Conservation (phyloP, 2,329 filamentous ascomycete species). For the Dendrostoma leiphaemia region DNA sequence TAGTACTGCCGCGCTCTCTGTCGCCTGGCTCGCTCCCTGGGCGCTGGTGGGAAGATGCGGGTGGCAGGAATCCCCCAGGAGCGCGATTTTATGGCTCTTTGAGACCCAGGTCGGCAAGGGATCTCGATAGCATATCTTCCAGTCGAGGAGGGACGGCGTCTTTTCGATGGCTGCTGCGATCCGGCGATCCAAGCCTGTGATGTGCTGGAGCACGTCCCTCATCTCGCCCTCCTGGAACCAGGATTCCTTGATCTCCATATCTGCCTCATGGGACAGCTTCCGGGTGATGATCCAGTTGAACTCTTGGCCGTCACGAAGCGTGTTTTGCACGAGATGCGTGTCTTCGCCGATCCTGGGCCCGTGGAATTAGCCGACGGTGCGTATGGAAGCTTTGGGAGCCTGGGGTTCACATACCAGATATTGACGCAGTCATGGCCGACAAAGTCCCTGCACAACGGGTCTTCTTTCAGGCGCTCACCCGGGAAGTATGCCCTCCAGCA, state of each 20-base stretch:
- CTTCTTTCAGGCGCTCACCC: conserved; percentile 32
- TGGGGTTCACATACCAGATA: conserved; percentile 29
- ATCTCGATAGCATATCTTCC: conserved; percentile 54
- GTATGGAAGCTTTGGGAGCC: conserved; percentile 13
- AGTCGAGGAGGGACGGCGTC: conserved; percentile 46
- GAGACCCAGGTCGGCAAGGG: conserved; percentile 52
- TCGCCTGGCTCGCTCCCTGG: conserved; percentile 52
- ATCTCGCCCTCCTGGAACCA: conserved; percentile 48
- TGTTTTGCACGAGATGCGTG: conserved; percentile 43
- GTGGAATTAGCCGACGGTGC: neutral
- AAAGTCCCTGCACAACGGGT: conserved; percentile 37
- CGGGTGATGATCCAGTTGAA: conserved; percentile 48
- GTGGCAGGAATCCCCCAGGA: conserved; percentile 54
- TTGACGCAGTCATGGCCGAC: conserved; percentile 42
- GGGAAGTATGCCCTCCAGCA: conserved; percentile 49
- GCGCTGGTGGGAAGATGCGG: conserved; percentile 52
- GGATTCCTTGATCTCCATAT: conserved; percentile 43
- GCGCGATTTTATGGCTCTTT: conserved; percentile 44
- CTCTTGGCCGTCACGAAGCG: conserved; percentile 39
- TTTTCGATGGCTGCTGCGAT: conserved; percentile 44
- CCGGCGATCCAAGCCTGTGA: conserved; percentile 39
- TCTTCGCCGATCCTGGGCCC: conserved; percentile 37
- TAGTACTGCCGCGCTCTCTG: conserved; percentile 48
- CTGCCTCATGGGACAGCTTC: conserved; percentile 38
- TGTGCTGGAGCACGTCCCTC: conserved; percentile 37